Evolutionary conservation across 371 early-diverging fungal species (phyloP).

Genomic region (Mucor plumbeus): DNA sequence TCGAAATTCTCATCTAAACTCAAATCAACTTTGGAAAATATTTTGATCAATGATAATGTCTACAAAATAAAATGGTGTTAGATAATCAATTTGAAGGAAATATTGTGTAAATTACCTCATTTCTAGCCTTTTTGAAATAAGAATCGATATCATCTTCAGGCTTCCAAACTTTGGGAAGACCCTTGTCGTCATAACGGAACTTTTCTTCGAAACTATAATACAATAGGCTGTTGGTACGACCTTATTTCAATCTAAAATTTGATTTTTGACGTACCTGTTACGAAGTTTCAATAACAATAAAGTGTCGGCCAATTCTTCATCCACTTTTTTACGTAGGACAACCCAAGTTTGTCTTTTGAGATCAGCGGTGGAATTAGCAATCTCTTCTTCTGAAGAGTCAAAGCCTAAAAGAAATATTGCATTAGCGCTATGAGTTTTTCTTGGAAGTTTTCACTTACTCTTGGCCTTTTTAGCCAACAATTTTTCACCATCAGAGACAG

Average conservation of each 20-base stretch:
- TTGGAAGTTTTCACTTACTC: slow-evolving; percentile 26
- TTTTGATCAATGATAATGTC: slow-evolving; percentile 67
- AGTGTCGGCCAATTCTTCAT: slow-evolving; percentile 86
- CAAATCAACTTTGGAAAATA: slow-evolving; percentile 68
- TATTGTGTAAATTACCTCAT: slow-evolving; percentile 46
- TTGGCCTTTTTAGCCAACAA: slow-evolving; percentile 45
- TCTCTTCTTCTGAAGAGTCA: slow-evolving; percentile 59
- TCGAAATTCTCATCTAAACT: slow-evolving; percentile 46
- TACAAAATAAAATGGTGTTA: slow-evolving; percentile 19
- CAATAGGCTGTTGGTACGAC: not conserved
- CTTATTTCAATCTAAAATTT: not conserved
- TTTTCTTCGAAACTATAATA: slow-evolving; percentile 77
- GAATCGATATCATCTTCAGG: slow-evolving; percentile 94
- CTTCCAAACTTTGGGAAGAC: slow-evolving; percentile 94
- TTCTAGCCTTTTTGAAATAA: slow-evolving; percentile 78
- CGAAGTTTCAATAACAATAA: slow-evolving; percentile 81
- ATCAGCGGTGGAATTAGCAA: slow-evolving; percentile 53
- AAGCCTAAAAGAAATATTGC: slow-evolving; percentile 49
- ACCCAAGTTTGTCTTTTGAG: slow-evolving; percentile 78
- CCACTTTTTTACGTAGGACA: slow-evolving; percentile 70
- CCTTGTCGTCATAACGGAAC: slow-evolving; percentile 93
- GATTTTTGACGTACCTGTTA: slow-evolving; percentile 33
- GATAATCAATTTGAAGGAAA: not conserved
- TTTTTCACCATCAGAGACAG: slow-evolving; percentile 54
- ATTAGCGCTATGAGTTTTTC: not conserved